Evolutionary conservation across 306 rosid species (phyloP).

Genomic region (Begonia masoniana): DNA sequence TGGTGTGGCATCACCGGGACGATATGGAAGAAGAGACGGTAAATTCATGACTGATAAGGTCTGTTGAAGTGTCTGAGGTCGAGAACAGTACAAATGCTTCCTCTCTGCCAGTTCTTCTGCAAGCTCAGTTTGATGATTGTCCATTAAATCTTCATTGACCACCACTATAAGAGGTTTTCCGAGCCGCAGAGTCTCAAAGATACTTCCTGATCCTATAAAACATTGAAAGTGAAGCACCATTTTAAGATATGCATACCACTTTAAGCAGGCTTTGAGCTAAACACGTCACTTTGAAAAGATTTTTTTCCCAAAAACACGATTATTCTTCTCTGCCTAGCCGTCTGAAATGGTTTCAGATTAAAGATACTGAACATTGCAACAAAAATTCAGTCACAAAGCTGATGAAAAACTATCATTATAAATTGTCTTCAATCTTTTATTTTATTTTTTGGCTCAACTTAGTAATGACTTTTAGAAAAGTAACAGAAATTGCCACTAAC

Average conservation of each 20-base stretch:
- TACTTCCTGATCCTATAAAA: constrained; percentile 72
- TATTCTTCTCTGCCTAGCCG: too few relatives aligned
- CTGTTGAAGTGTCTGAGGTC: constrained; percentile 53
- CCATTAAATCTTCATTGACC: constrained; percentile 89
- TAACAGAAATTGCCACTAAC: not conserved
- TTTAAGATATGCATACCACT: not conserved
- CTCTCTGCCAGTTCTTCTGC: constrained; percentile 71
- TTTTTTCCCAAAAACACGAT: too few relatives aligned
- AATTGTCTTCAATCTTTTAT: too few relatives aligned
- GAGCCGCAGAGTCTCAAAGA: constrained; percentile 61
- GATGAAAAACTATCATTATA: not conserved
- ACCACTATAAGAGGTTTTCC: constrained; percentile 62
- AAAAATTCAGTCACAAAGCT: not conserved
- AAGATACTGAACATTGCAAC: not conserved
- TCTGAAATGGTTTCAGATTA: too few relatives aligned
- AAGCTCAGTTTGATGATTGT: constrained; percentile 85
- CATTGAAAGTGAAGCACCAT: not conserved
- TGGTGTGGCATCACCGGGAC: constrained; percentile 66
- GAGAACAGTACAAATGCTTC: constrained; percentile 56
- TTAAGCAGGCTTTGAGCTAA: too few relatives aligned
- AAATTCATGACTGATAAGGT: constrained; percentile 45
- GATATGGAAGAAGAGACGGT: constrained; percentile 45
- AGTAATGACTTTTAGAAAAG: not conserved
- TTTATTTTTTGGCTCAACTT: not conserved
- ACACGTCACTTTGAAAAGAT: too few relatives aligned